These are phyloP conservation scores for Moniliella sp. DNA, from an alignment of 1,284 basidiomycete genomes.

Conservation along the genomic window DNA sequence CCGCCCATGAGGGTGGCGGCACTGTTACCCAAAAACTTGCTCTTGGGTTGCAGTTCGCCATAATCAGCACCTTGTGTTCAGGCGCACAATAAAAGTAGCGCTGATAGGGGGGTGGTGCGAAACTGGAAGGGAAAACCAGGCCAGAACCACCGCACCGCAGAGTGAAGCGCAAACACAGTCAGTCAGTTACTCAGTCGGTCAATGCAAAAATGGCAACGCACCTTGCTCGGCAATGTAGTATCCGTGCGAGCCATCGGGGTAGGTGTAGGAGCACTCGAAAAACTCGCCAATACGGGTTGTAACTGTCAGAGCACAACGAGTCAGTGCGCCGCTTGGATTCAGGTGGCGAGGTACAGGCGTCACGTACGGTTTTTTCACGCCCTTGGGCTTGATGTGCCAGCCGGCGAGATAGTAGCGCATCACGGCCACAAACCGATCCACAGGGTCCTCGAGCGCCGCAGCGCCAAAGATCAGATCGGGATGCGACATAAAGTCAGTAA, in stretches of 20 bases:
- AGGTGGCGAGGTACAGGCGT: too few relatives aligned
- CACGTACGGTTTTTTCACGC: constrained; percentile 74
- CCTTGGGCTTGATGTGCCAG: constrained; percentile 98
- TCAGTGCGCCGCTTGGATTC: too few relatives aligned
- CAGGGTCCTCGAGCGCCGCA: constrained; percentile 52
- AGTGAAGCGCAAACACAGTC: not conserved
- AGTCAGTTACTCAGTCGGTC: too few relatives aligned
- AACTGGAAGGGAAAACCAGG: constrained; percentile 42
- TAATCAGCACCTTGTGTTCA: constrained; percentile 56
- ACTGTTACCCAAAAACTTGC: constrained; percentile 74
- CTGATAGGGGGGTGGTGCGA: constrained; percentile 87
- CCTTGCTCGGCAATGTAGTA: constrained; percentile 97
- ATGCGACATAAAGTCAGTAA: constrained; percentile 87
- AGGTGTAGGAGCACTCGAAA: constrained; percentile 86
- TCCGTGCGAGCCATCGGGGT: constrained; percentile 67
- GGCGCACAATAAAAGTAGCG: constrained; percentile 92
- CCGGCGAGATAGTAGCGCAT: constrained; percentile 90
- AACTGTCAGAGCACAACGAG: too few relatives aligned
- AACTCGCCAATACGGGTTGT: constrained; percentile 97
- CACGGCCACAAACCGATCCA: constrained; percentile 75
- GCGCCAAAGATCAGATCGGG: constrained; percentile 92
- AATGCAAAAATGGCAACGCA: constrained; percentile 32
- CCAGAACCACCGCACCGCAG: too few relatives aligned
- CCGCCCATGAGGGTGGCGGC: constrained; percentile 55
- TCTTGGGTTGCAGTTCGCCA: constrained; percentile 84